Evolutionary conservation across 345 rosid genomes (phyloP).

Genomic region (Ceriops tagal): DNA sequence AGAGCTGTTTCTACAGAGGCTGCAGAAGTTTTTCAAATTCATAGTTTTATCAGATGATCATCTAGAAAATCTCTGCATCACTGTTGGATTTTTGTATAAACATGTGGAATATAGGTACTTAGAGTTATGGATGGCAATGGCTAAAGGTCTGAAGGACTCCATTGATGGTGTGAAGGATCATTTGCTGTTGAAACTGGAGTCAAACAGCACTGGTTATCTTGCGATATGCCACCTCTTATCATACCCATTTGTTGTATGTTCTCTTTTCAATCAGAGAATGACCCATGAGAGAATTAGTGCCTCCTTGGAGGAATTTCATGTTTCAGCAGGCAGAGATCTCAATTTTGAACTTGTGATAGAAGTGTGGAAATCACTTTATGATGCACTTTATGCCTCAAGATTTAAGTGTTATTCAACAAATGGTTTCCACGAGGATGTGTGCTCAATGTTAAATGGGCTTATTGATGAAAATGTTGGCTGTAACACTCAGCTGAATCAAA

Average conservation of each 20-base stretch:
- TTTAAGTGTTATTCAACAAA: conserved; percentile 17
- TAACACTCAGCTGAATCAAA: conserved; percentile 21
- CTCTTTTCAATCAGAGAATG: conserved; percentile 12
- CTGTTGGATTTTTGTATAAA: conserved; percentile 32
- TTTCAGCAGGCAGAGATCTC: conserved; percentile 18
- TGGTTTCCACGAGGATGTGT: conserved; percentile 29
- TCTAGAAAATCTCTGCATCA: conserved; percentile 30
- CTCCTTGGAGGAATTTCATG: conserved; percentile 22
- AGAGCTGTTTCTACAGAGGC: conserved; percentile 20
- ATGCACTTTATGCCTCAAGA: conserved; percentile 26
- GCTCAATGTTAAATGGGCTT: conserved; percentile 28
- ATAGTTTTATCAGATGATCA: conserved; percentile 35
- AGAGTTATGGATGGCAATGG: conserved; percentile 39
- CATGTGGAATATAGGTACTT: conserved; percentile 24
- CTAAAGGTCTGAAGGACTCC: conserved; percentile 35
- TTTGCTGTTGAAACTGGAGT: conserved; percentile 20
- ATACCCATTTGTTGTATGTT: conserved; percentile 42
- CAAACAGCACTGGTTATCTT: conserved; percentile 15
- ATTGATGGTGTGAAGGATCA: conserved; percentile 27
- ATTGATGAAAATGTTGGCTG: conserved; percentile 22
- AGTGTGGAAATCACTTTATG: conserved; percentile 46
- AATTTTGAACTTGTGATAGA: conserved; percentile 33
- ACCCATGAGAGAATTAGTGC: conserved; percentile 3
- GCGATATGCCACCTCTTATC: conserved; percentile 35
- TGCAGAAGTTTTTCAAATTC: conserved; percentile 24